phyloP scores from a whole-genome alignment of 2,329 filamentous ascomycete species.

The Xylaria sp. region DNA sequence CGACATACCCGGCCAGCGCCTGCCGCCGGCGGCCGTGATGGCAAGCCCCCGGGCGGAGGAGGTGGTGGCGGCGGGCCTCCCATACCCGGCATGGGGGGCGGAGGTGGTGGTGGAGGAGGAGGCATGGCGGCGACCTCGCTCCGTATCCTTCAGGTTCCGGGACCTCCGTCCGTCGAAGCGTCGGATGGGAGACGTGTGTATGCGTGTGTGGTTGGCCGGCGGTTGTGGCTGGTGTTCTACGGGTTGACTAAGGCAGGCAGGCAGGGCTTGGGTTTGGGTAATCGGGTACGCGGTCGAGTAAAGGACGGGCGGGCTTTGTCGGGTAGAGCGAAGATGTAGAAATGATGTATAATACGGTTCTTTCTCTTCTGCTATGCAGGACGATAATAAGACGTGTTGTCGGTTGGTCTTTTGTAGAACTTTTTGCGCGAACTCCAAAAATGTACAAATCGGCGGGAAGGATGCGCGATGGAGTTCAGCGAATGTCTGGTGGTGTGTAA shows the following conservation, averaged over 20 bases:
- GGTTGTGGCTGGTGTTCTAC: background rate
- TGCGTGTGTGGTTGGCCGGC: too few relatives aligned
- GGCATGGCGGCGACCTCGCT: constrained; percentile 40
- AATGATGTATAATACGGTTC: background rate
- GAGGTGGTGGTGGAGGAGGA: constrained; percentile 71
- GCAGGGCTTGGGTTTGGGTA: background rate
- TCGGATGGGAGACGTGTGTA: background rate
- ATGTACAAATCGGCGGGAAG: too few relatives aligned
- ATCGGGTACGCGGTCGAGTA: background rate
- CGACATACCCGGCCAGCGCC: constrained; percentile 62
- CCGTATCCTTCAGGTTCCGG: background rate
- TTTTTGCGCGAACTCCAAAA: too few relatives aligned
- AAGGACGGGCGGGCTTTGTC: background rate
- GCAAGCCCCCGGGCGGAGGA: constrained; percentile 60
- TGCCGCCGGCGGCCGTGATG: constrained; percentile 59
- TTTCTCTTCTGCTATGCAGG: background rate
- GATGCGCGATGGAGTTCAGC: background rate
- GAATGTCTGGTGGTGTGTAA: background rate
- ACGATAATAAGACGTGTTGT: background rate
- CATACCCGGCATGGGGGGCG: constrained; percentile 60
- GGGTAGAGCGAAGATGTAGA: background rate
- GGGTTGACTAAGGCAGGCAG: background rate
- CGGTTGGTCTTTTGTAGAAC: background rate
- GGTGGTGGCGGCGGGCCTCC: constrained; percentile 68
- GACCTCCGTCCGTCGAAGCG: background rate